Evolutionary conservation across 2,329 filamentous ascomycete genomes (phyloP).

Genomic region (Pseudopyricularia javanii): DNA sequence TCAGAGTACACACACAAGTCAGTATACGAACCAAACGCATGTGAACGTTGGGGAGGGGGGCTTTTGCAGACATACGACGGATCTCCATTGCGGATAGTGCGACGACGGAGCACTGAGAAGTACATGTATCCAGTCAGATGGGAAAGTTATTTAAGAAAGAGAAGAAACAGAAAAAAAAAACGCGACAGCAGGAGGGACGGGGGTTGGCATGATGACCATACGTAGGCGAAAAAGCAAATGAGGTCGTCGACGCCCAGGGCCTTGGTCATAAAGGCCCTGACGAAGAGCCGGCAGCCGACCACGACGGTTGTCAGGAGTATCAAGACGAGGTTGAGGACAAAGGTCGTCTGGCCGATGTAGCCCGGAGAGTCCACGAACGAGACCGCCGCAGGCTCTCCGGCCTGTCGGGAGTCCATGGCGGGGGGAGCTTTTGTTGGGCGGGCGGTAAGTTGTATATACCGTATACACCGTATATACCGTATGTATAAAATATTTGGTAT

Average conservation of each 20-base stretch:
- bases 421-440: too few relatives aligned
- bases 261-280: slow-evolving; percentile 16
- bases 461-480: too few relatives aligned
- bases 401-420: too few relatives aligned
- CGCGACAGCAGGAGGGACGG: too few relatives aligned
- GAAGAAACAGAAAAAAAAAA: background rate
- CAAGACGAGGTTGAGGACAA: slow-evolving; percentile 10
- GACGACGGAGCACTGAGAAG: background rate
- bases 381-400: background rate
- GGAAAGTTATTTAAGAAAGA: too few relatives aligned
- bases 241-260: slow-evolving; percentile 17
- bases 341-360: background rate
- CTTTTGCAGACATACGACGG: background rate
- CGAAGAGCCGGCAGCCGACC: slow-evolving; percentile 14
- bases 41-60: background rate
- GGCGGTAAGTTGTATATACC: too few relatives aligned
- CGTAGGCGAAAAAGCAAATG: slow-evolving; percentile 11
- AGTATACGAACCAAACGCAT: background rate
- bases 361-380: background rate
- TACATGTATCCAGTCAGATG: too few relatives aligned
- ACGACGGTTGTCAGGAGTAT: slow-evolving; percentile 17
- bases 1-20: background rate
- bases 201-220: background rate
- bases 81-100: background rate
- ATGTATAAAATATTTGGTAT: too few relatives aligned